A percentile compares a stretch with the other conserved stretches of the same genome.
phyloP scores from a whole-genome alignment of 441 rosid genomes.

The Rhodomyrtus psidioides region DNA sequence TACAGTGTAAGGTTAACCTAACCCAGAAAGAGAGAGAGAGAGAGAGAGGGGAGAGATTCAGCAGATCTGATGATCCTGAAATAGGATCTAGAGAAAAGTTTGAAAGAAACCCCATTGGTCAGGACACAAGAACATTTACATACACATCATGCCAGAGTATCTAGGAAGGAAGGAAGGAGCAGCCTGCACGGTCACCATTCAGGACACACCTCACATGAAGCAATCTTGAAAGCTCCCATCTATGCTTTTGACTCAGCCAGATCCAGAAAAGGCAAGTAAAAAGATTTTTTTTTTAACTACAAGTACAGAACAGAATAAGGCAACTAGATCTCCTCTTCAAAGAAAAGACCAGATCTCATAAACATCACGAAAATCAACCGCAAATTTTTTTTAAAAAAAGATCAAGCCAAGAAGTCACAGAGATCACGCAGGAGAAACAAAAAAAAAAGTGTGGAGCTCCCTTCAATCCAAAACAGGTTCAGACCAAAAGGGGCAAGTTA shows the following conservation, averaged over 20 bases:
- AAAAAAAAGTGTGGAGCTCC: conserved; percentile 47
- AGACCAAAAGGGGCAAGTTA: conserved; percentile 14
- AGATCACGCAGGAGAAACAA: neutral
- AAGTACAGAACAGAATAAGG: neutral
- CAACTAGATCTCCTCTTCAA: neutral
- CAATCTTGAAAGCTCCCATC: neutral
- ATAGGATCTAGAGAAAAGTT: neutral
- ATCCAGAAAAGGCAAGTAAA: neutral
- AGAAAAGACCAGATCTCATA: neutral
- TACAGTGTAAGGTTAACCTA: neutral
- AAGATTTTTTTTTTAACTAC: neutral
- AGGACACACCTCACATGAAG: neutral
- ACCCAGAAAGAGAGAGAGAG: neutral
- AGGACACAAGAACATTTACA: neutral
- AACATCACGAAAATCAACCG: neutral
- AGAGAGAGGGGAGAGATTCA: neutral
- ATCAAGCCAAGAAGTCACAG: neutral
- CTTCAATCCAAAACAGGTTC: conserved; percentile 71
- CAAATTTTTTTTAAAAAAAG: neutral
- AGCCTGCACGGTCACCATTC: neutral
- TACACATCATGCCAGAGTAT: neutral
- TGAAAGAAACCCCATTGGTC: neutral
- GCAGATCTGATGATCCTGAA: neutral
- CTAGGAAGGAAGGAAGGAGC: neutral
- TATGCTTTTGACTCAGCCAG: neutral